A percentile compares a stretch with the other conserved stretches of the same genome.
Evolutionary conservation across 768 basidiomycete genomes (phyloP).

Genomic region (Lepiota brunneoincarnata): DNA sequence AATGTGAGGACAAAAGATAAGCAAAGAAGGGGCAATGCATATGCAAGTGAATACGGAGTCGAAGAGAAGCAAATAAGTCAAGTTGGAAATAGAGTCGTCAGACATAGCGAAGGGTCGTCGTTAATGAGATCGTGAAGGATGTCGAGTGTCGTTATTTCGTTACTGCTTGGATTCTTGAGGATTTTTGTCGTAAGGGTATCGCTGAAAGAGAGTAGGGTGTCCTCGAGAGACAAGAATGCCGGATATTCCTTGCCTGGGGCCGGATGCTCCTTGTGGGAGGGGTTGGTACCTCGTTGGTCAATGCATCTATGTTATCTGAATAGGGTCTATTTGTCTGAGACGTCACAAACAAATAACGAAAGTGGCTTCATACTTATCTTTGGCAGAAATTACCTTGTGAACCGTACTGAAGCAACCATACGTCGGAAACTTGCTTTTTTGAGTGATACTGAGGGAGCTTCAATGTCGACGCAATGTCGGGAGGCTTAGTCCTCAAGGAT

Average conservation of each 20-base stretch:
- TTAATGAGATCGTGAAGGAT: slow-evolving; percentile 7
- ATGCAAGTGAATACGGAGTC: slow-evolving; percentile 50
- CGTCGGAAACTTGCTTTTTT: too few relatives aligned
- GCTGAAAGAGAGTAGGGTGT: slow-evolving; percentile 5
- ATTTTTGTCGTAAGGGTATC: neutral
- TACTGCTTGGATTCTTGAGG: neutral
- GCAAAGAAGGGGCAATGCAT: slow-evolving; percentile 58
- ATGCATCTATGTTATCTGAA: neutral
- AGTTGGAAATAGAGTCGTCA: slow-evolving; percentile 15
- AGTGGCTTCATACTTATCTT: too few relatives aligned
- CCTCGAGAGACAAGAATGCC: slow-evolving; percentile 7
- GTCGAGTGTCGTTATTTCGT: slow-evolving; percentile 8
- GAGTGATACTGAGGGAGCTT: too few relatives aligned
- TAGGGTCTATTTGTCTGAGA: slow-evolving; percentile 2
- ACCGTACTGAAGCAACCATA: too few relatives aligned
- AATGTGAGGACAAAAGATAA: slow-evolving; percentile 57
- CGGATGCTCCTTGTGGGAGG: neutral
- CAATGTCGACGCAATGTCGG: too few relatives aligned
- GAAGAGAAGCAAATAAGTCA: slow-evolving; percentile 45
- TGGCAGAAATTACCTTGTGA: too few relatives aligned
- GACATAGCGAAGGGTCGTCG: slow-evolving; percentile 7
- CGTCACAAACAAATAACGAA: neutral
- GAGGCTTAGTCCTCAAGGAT: too few relatives aligned
- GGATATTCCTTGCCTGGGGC: slow-evolving; percentile 1
- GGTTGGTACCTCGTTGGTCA: neutral